Conservation (phyloP, 345 rosid genomes). For the Ceriops tagal region DNA sequence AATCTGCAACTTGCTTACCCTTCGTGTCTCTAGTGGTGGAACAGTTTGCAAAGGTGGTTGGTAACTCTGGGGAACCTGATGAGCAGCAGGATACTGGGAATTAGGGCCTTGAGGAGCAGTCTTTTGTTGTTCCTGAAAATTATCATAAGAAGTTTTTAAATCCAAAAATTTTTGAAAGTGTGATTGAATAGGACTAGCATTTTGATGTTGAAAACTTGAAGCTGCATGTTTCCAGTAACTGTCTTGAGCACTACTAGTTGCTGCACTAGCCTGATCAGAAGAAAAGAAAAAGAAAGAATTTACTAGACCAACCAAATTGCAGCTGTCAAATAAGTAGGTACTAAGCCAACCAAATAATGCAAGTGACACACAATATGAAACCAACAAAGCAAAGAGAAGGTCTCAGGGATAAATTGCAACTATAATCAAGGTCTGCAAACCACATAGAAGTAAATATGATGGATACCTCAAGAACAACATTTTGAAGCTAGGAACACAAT, state of each 20-base stretch:
- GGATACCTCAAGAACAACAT: neutral
- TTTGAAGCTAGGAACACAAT: neutral
- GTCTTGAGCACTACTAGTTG: slow-evolving; percentile 59
- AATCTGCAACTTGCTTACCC: slow-evolving; percentile 84
- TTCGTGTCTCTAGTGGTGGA: slow-evolving; percentile 51
- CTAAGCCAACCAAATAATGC: neutral
- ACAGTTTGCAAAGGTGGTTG: slow-evolving; percentile 46
- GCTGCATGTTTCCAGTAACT: slow-evolving; percentile 64
- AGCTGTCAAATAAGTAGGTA: slow-evolving; percentile 1
- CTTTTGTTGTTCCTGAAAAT: slow-evolving; percentile 69
- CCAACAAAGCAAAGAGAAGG: slow-evolving; percentile 2
- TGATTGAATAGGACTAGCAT: slow-evolving; percentile 52
- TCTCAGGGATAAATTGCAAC: slow-evolving; percentile 4
- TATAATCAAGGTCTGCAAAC: neutral
- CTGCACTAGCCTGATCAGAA: slow-evolving; percentile 57
- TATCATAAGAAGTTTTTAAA: slow-evolving; percentile 53
- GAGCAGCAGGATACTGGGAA: slow-evolving; percentile 48
- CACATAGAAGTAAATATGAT: neutral
- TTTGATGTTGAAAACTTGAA: slow-evolving; percentile 56
- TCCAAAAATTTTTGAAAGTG: slow-evolving; percentile 60
- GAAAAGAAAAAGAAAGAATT: slow-evolving; percentile 21
- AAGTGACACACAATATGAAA: neutral
- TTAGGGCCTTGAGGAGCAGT: slow-evolving; percentile 55
- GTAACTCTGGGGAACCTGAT: slow-evolving; percentile 53
- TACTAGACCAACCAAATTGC: slow-evolving; percentile 8